A percentile compares a stretch with the other conserved stretches of the same genome.
phyloP scores from a whole-genome alignment of 2,329 filamentous ascomycete genomes.

The Fusarium sp. region DNA sequence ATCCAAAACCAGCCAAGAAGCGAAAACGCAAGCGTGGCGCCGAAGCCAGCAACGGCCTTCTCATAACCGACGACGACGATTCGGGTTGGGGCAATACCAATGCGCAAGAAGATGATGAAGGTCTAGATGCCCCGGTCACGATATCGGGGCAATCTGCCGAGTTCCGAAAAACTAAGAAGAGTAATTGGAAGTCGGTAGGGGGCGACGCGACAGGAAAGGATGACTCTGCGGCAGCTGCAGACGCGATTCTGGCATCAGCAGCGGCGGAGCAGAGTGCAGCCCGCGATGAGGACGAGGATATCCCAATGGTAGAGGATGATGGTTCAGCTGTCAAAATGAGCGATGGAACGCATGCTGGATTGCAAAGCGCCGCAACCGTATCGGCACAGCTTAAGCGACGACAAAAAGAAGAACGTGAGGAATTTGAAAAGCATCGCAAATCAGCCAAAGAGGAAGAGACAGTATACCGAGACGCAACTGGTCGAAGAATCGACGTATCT shows the following conservation, averaged over 20 bases:
- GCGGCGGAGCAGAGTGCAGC: constrained; percentile 73
- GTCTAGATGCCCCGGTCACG: constrained; percentile 64
- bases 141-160: constrained; percentile 67
- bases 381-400: constrained; percentile 75
- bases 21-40: constrained; percentile 69
- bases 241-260: constrained; percentile 80
- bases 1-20: constrained; percentile 69
- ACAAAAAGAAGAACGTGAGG: constrained; percentile 71
- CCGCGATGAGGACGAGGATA: constrained; percentile 61
- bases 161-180: constrained; percentile 82
- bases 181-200: constrained; percentile 80
- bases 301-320: constrained; percentile 59
- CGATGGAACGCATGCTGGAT: constrained; percentile 85
- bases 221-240: constrained; percentile 72
- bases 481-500: constrained; percentile 90
- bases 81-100: constrained; percentile 60
- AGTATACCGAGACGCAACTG: constrained; percentile 94
- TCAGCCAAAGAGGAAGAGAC: constrained; percentile 75
- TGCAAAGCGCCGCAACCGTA: constrained; percentile 87
- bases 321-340: constrained; percentile 77
- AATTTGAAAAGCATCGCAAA: constrained; percentile 60
- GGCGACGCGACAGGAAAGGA: constrained; percentile 47
- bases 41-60: constrained; percentile 65
- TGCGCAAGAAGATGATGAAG: constrained; percentile 60
- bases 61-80: constrained; percentile 75